Evolutionary conservation across 2,329 filamentous ascomycete species (phyloP).

Genomic region (Talaromyces albobiverticillius): DNA sequence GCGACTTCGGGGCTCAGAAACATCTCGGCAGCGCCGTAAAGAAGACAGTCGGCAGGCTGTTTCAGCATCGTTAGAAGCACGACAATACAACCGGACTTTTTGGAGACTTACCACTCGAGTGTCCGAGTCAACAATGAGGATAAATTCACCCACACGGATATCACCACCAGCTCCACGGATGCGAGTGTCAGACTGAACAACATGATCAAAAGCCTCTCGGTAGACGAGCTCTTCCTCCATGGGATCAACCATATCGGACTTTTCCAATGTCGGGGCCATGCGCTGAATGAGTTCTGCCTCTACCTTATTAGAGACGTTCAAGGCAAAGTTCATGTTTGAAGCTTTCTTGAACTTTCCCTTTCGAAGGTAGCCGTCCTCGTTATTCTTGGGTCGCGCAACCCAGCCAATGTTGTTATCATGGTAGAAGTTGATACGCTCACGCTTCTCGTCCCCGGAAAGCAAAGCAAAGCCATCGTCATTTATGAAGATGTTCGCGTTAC

Average conservation of each 20-base stretch:
- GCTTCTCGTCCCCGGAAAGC: slow-evolving; percentile 40
- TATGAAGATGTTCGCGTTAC: slow-evolving; percentile 33
- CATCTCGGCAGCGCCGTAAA: slow-evolving; percentile 71
- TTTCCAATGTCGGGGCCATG: slow-evolving; percentile 9
- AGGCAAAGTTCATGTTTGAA: slow-evolving; percentile 72
- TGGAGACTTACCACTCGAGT: slow-evolving; percentile 52
- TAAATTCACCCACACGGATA: slow-evolving; percentile 78
- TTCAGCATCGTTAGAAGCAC: not conserved
- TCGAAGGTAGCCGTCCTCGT: slow-evolving; percentile 51
- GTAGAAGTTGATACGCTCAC: slow-evolving; percentile 47
- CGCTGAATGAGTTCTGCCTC: slow-evolving; percentile 55
- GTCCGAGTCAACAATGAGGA: slow-evolving; percentile 67
- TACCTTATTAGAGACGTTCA: slow-evolving; percentile 60
- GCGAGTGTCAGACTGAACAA: slow-evolving; percentile 53
- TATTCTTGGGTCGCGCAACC: slow-evolving; percentile 46
- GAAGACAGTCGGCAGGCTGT: slow-evolving; percentile 60
- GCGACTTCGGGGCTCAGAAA: slow-evolving; percentile 66
- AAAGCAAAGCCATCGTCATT: slow-evolving; percentile 41
- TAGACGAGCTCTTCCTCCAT: slow-evolving; percentile 45
- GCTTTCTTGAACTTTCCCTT: slow-evolving; percentile 70
- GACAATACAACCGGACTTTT: not conserved
- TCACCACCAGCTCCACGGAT: slow-evolving; percentile 70
- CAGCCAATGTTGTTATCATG: slow-evolving; percentile 51
- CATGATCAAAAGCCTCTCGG: slow-evolving; percentile 35
- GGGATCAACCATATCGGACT: slow-evolving; percentile 24